phyloP scores from a whole-genome alignment of 768 basidiomycete genomes.

The Phylloporus sp. region DNA sequence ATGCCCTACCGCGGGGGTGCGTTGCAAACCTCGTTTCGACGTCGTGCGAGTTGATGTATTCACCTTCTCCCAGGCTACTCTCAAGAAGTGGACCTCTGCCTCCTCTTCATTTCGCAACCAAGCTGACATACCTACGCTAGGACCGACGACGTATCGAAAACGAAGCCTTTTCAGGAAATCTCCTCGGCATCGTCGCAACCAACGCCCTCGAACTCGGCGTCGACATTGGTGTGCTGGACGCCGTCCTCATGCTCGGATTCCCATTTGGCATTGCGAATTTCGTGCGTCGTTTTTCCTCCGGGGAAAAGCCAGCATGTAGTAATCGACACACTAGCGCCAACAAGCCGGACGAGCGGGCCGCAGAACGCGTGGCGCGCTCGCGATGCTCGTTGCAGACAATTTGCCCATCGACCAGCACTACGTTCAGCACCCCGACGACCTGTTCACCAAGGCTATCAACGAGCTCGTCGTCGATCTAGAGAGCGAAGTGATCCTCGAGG shows the following conservation, averaged over 20 bases:
- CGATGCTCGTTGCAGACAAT: conserved; percentile 64
- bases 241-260: conserved; percentile 86
- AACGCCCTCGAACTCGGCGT: conserved; percentile 89
- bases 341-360: conserved; percentile 87
- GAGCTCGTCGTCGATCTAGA: conserved; percentile 69
- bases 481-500: conserved; percentile 72
- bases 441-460: conserved; percentile 58
- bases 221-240: conserved; percentile 86
- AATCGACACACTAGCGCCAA: conserved; percentile 58
- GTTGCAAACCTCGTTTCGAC: conserved; percentile 6
- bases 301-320: too few relatives aligned
- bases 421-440: conserved; percentile 57
- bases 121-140: conserved; percentile 30
- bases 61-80: conserved; percentile 54
- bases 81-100: conserved; percentile 43
- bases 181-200: conserved; percentile 84
- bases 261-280: conserved; percentile 77
- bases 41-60: neutral
- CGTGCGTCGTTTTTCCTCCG: too few relatives aligned
- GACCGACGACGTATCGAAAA: conserved; percentile 80
- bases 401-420: conserved; percentile 75
- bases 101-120: neutral
- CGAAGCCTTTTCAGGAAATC: conserved; percentile 78
- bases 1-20: conserved; percentile 82
- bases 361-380: conserved; percentile 71